Conservation (phyloP, 164 flowering plant species). For the Platanus orientalis region DNA sequence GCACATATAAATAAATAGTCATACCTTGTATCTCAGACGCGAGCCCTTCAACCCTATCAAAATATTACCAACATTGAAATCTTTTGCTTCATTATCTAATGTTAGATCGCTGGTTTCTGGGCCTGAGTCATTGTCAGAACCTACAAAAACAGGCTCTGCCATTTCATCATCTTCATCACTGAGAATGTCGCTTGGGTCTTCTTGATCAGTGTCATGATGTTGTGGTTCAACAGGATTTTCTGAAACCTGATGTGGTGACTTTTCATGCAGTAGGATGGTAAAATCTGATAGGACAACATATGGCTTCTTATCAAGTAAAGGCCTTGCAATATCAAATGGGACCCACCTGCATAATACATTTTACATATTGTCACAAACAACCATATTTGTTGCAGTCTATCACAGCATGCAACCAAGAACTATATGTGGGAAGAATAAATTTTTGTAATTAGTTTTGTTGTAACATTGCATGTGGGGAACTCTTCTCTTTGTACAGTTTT, state of each 20-base stretch:
- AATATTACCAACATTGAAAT: constrained; percentile 39
- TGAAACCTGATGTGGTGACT: constrained; percentile 17
- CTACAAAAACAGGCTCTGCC: constrained; percentile 42
- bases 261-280: constrained; percentile 31
- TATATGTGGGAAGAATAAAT: too few relatives aligned
- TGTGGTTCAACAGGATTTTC: constrained; percentile 29
- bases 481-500: too few relatives aligned
- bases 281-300: constrained; percentile 71
- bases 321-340: constrained; percentile 57
- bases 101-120: constrained; percentile 24
- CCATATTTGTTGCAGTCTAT: too few relatives aligned
- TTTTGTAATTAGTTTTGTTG: too few relatives aligned
- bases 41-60: constrained; percentile 44
- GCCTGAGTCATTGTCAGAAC: constrained; percentile 53
- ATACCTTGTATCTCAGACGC: constrained; percentile 68
- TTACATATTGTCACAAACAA: background rate
- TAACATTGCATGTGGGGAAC: too few relatives aligned
- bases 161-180: constrained; percentile 49
- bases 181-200: constrained; percentile 37
- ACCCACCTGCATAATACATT: constrained; percentile 66
- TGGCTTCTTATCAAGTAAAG: constrained; percentile 59
- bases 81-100: constrained; percentile 25
- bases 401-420: too few relatives aligned
- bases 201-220: constrained; percentile 26
- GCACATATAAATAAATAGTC: background rate